Evolutionary conservation across 305 asterid species (phyloP), one percentile per base, ranked within the genome.

Genomic region (Fraxinus greggii): DNA sequence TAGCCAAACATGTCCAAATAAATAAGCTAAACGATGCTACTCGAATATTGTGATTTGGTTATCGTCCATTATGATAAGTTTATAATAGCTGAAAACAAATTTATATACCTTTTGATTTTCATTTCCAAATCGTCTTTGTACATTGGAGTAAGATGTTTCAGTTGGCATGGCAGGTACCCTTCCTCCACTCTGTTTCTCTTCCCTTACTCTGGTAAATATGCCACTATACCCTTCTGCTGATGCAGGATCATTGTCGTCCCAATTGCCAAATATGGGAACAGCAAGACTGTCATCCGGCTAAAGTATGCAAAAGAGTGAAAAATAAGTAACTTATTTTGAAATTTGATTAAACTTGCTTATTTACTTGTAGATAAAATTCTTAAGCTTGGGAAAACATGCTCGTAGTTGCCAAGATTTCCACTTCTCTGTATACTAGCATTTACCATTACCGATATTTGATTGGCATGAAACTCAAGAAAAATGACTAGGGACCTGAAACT

Each of bases 181-280:
- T 0, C 92, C 91, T 32, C 90, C 98, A 51, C 77, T 91, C 83
- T 88, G 86, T 78, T 89, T 94, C 86, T 91, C 97, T 87, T 91
- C 96, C 79, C 95, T 85, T 33, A 94, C 97, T 80, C 78, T 78
- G 79, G 87, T 86, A 85, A 93, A 94, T 80, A 94, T 90, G 76
- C 90, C 97, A 45, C 90, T 85, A 84, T 83, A 93, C 7, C 93
- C 97, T 89, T 94, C 98, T 48, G 94, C 98, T 36, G 98, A 79
- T 63, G 98, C 83, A 32, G 98, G 98, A 89, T 93, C 93, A 15
- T 80, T 92, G 82, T 93, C 98, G 26, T 94, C 97, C 98, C 98
- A 94, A 19, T 92, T 97, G 8, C 98, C 98, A 32, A 94, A 94
- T 84, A 87, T 92, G 40, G 97, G 98, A 85, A 94, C 94, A 38